Conservation (phyloP, 805 yeast species). For the Danielia reshetovae region DNA sequence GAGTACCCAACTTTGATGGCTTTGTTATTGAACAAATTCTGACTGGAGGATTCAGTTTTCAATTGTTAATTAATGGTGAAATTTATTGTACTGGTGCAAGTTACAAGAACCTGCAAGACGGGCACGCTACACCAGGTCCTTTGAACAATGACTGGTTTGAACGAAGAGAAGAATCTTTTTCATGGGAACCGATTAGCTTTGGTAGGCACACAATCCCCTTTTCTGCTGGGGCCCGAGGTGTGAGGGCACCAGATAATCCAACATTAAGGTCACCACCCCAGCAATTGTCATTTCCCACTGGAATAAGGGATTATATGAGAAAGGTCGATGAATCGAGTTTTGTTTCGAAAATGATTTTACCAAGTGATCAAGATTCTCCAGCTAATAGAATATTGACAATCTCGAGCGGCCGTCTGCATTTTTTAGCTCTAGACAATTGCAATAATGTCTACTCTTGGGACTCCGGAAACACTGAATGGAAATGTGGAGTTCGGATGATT, state of each 20-base stretch:
- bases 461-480: conserved; percentile 23
- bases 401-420: conserved; percentile 62
- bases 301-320: too few relatives aligned
- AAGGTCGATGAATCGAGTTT: conserved; percentile 14
- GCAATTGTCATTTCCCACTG: conserved; percentile 8
- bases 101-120: neutral
- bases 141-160: conserved; percentile 2
- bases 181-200: too few relatives aligned
- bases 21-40: conserved; percentile 43
- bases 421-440: conserved; percentile 52
- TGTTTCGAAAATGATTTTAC: conserved; percentile 21
- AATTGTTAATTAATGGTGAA: conserved; percentile 54
- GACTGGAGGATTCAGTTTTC: conserved; percentile 65
- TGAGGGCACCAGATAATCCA: conserved; percentile 13
- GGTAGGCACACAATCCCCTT: too few relatives aligned
- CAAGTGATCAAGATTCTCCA: too few relatives aligned
- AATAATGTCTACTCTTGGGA: conserved; percentile 64
- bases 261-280: conserved; percentile 23
- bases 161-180: too few relatives aligned
- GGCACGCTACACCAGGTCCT: neutral
- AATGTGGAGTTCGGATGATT: conserved; percentile 40
- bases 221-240: too few relatives aligned
- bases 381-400: too few relatives aligned
- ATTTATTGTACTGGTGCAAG: conserved; percentile 49
- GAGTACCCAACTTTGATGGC: conserved; percentile 32